Conservation (phyloP, 2,329 filamentous ascomycete genomes). For the Aspergillus neotritici region DNA sequence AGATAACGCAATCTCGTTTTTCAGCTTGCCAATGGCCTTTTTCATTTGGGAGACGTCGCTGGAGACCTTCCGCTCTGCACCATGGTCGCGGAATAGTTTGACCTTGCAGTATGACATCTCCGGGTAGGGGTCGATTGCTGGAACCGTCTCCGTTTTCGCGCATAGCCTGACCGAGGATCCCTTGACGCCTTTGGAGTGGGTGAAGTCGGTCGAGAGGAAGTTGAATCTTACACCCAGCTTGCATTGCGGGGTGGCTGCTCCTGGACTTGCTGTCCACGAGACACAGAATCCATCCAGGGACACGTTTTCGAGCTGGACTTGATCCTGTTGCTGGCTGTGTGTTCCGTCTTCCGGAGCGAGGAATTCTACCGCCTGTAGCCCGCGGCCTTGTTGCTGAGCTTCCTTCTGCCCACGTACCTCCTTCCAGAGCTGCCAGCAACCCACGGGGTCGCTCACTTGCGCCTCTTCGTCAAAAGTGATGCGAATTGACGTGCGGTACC, state of each 20-base stretch:
- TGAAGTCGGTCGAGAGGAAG: conserved; percentile 93
- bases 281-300: conserved; percentile 10
- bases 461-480: conserved; percentile 91
- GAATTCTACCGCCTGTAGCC: not conserved
- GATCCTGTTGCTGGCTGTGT: too few species aligned
- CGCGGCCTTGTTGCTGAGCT: conserved; percentile 66
- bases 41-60: not conserved
- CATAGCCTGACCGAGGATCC: conserved; percentile 85
- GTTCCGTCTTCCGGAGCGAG: not conserved
- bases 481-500: conserved; percentile 78
- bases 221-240: conserved; percentile 85
- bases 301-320: conserved; percentile 1
- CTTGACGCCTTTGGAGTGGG: conserved; percentile 92
- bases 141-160: conserved; percentile 65
- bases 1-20: not conserved
- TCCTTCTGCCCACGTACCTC: conserved; percentile 85
- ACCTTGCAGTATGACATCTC: conserved; percentile 81
- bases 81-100: conserved; percentile 88
- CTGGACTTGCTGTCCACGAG: conserved; percentile 5
- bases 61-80: conserved; percentile 81
- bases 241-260: conserved; percentile 59
- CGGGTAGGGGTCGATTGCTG: not conserved
- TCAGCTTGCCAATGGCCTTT: not conserved
- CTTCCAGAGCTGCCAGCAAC: conserved; percentile 85
- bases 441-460: conserved; percentile 69